phyloP scores from a whole-genome alignment of 129 eudicot species.

The Chrysanthemum lavandulifolium region DNA sequence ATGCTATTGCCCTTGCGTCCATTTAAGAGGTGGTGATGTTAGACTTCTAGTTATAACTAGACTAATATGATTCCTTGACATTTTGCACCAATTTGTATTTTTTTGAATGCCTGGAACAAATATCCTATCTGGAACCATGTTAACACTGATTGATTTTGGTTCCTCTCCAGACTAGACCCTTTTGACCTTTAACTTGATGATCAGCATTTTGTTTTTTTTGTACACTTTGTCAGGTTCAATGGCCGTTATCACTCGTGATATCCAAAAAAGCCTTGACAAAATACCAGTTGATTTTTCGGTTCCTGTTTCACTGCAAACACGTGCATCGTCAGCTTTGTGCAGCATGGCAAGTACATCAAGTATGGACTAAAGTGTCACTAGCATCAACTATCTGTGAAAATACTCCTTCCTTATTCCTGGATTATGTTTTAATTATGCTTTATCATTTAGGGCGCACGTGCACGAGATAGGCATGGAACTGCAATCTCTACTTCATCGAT shows the following conservation, averaged over 20 bases:
- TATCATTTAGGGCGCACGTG: slow-evolving; percentile 72
- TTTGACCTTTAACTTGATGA: not conserved
- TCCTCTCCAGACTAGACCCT: not conserved
- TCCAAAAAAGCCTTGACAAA: slow-evolving; percentile 90
- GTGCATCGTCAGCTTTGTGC: slow-evolving; percentile 91
- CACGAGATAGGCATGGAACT: slow-evolving; percentile 88
- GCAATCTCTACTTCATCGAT: slow-evolving; percentile 85
- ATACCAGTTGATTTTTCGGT: slow-evolving; percentile 86
- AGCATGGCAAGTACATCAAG: slow-evolving; percentile 99
- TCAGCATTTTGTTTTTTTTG: not conserved
- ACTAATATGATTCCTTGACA: too few species aligned
- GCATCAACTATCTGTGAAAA: not conserved
- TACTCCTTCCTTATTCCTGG: not conserved
- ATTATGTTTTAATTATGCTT: slow-evolving; percentile 13
- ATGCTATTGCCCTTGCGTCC: too few species aligned
- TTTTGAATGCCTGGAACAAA: not conserved
- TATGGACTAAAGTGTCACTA: slow-evolving; percentile 31
- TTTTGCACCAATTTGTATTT: too few species aligned
- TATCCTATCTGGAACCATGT: not conserved
- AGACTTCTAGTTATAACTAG: too few species aligned
- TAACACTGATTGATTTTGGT: not conserved
- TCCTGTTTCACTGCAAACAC: slow-evolving; percentile 91
- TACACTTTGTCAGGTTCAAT: slow-evolving; percentile 59
- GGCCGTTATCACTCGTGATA: slow-evolving; percentile 96
- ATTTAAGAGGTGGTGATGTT: too few species aligned